Evolutionary conservation across 805 yeast genomes (phyloP), one percentile per base, ranked within the genome.

Genomic region (Hanseniaspora lachancei): DNA sequence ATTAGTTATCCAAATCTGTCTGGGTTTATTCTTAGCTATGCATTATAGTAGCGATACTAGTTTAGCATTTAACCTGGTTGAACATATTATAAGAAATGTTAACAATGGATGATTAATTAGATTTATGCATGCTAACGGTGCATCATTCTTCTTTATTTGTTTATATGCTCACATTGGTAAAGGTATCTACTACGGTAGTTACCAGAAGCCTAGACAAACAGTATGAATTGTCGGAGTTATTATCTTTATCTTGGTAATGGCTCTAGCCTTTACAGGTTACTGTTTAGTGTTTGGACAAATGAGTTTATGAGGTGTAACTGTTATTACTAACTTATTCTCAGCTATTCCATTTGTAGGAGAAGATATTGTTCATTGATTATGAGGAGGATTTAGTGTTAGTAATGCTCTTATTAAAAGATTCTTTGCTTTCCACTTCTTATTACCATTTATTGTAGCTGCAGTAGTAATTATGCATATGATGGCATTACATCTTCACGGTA

Each of bases 161-260:
- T 47, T 58, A 50, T 58, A 58, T 20, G 42, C 57, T 15, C 59
- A 58, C 52, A 58, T 58, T 21, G 59, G 58, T 36, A 58, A 55
- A 58, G 59, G 57, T 6, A 47, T 58, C 18, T 58, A 58, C 36
- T 58, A 58, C 38, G 59, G 59, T 41, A 39, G 50, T 40, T 58
- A 58, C 23, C 49, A 48, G 40, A 36, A 51, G 38, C 59, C 59
- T 20, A 55, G 59, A 55, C 47, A 39, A 35, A 43, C 49, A 46
- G 48, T 58, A 32, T 58, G 59, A 58, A 42, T 43, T 38, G 48
- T 58, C 12, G 59, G 59, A 13, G 59, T 57, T 27, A 57, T 57
- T 38, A 57, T 57, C 49, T 57, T 57, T 39, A 54, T 57, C 41
- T 57, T 51, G 42, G 57, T 55, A 29, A 57, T 57, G 16, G 58